Base-by-base conservation (phyloP, 805 yeast genomes). In the Teunomyces stri region DNA sequence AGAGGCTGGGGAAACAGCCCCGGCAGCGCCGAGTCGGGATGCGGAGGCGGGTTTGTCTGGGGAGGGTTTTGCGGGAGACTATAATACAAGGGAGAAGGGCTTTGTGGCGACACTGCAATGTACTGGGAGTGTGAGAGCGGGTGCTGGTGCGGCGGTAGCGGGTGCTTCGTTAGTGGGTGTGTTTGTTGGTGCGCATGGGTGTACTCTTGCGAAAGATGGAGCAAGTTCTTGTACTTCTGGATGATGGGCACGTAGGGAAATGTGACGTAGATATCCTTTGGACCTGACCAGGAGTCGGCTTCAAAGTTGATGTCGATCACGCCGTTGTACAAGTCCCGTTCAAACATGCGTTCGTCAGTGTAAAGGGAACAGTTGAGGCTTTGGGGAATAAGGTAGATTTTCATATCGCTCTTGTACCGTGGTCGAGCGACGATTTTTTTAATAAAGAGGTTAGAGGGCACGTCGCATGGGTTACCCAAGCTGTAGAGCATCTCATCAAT, bases 351-450 rank as follows among this genome's bases (percentile, higher is more conserved):
- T 46, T 68, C 68, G 51, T 78, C 79, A 35, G 77, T 69, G 51
- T 80, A 80, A 16, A 80, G 51, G 50, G 70, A 68, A 46, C 62
- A 52, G 45, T 68, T 57, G 5, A 58, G 48, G 12, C 59, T 55
- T 21, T 71, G 62, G 3, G 84, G 84, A 5, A 81, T 62, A 15
- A 82, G 53, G 60, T 76, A 81, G n/a, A 81, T 75, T 57, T 80
- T 78, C 87, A 82, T 82, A 52, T 78, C 79, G 4, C 80, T 69
- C 57, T 82, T 82, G 60, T 82, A 82, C 29, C 87, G 61, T 10
- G 87, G 87, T 53, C 85, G 66, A 11, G 85, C 85, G 29, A 81
- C 75, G 20, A 76, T 68, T 49, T 79, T 79, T 60, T 82, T 82
- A 43, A 82, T 62, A 55, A 78, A 81, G 3, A 75, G 62, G 34